Conservation (phyloP, 140 eudicot species). For the Erigeron philadelphicus region DNA sequence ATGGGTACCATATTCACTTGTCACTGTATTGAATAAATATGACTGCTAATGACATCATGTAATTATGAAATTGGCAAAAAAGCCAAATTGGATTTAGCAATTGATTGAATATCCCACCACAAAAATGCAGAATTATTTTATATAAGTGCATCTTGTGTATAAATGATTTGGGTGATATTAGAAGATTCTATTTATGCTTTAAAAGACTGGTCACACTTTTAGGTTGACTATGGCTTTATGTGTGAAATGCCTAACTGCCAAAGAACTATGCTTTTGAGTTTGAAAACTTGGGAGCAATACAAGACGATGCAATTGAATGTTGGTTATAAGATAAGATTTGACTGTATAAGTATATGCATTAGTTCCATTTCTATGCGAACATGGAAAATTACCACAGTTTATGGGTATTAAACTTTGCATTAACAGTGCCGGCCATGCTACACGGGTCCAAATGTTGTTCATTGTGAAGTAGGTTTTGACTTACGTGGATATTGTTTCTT, state of each 20-base stretch:
- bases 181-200: constrained; percentile 3
- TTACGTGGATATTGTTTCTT: constrained; percentile 1
- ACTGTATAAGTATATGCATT: background rate
- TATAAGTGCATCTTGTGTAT: background rate
- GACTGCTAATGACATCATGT: background rate
- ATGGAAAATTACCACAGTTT: background rate
- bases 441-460: background rate
- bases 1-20: background rate
- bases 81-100: constrained; percentile 4
- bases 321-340: constrained; percentile 2
- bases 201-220: background rate
- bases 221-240: background rate
- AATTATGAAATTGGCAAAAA: constrained; percentile 2
- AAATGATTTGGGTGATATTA: too few relatives aligned
- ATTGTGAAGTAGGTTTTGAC: too few relatives aligned
- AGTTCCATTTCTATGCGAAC: background rate
- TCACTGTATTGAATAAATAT: background rate
- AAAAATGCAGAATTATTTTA: background rate
- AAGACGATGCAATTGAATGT: background rate
- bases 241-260: background rate
- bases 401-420: background rate
- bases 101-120: background rate
- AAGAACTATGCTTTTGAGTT: background rate
- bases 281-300: background rate
- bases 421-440: constrained; percentile 2